Base-by-base conservation (phyloP, 2,329 filamentous ascomycete species). In the Penicillium decumbens region DNA sequence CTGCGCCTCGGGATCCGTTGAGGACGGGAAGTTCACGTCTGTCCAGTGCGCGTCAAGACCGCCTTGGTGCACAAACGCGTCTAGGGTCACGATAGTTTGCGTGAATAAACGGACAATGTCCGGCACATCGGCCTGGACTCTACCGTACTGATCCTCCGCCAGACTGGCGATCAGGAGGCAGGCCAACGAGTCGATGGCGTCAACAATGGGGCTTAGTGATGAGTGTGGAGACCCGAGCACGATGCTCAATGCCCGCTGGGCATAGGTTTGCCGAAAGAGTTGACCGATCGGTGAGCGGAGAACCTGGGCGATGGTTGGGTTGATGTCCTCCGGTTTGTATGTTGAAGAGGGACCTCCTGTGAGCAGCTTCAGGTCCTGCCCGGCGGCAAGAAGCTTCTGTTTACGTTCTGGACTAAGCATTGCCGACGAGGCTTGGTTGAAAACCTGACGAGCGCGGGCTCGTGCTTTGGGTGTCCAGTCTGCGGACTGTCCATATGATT, bases 121-220 rank as follows among this genome's bases (percentile, higher is more conserved):
- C 1, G 87, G 82, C 2, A 97, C 83, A 56, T 93, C 88, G 38
- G 83, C 78, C 57, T 95, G 86, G n/a, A 95, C 92, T 59, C 88
- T 87, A 12, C 92, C 92, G 64, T 84, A 93, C 41, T 80, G 79
- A 66, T 97, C 92, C 68, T 97, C 91, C 3, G 76, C 75, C 46
- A 96, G 72, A 68, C 87, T 92, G 54, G 80, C 80, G 3, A 89
- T 79, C 0, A 88, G 80, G 25, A 97, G 77, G 43, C 80, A 77
- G 10, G 81, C 82, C 33, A 93, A 72, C 0, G 85, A 80, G 51
- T 83, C 82, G n/a, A 84, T 77, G 1, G 88, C 86, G 64, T 92
- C 83, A 43, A 87, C 71, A 57, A 89, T 85, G 13, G 86, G 73
- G 27, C 80, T 81, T 1, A 82, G 74, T 63, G 87, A 83, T 3